Evolutionary conservation across 1,139 yeast genomes (phyloP).

Genomic region (Kazachstania sp.): DNA sequence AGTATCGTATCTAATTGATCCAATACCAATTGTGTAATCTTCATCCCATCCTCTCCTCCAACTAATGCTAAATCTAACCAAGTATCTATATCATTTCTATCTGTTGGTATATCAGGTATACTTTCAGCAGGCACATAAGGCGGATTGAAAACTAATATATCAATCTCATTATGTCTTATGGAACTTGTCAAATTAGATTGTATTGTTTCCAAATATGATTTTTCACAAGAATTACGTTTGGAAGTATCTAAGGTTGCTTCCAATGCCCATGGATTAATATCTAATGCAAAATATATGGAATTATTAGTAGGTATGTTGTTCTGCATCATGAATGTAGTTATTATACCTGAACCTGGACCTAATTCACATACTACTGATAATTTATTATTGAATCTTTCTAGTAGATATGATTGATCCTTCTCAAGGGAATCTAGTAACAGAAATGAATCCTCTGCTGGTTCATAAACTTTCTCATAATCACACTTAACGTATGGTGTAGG

Average conservation of each 20-base stretch:
- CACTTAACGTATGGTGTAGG: constrained; percentile 46
- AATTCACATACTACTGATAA: constrained; percentile 67
- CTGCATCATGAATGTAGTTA: constrained; percentile 56
- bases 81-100: constrained; percentile 37
- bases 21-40: constrained; percentile 59
- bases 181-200: constrained; percentile 52
- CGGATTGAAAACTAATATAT: constrained; percentile 78
- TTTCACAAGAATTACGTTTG: constrained; percentile 36
- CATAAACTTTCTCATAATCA: constrained; percentile 59
- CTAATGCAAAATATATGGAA: constrained; percentile 58
- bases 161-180: constrained; percentile 44
- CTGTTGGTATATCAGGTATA: constrained; percentile 43
- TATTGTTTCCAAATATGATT: constrained; percentile 42
- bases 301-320: constrained; percentile 23
- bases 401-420: constrained; percentile 37
- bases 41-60: constrained; percentile 91
- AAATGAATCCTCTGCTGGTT: constrained; percentile 90
- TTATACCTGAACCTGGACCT: constrained; percentile 88
- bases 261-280: constrained; percentile 74
- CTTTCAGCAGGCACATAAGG: constrained; percentile 89
- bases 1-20: constrained; percentile 43
- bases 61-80: constrained; percentile 87
- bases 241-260: constrained; percentile 45
- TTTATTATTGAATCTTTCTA: constrained; percentile 25
- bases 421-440: constrained; percentile 75